phyloP scores from a whole-genome alignment of 768 basidiomycete genomes.

The Galerina marginata region DNA sequence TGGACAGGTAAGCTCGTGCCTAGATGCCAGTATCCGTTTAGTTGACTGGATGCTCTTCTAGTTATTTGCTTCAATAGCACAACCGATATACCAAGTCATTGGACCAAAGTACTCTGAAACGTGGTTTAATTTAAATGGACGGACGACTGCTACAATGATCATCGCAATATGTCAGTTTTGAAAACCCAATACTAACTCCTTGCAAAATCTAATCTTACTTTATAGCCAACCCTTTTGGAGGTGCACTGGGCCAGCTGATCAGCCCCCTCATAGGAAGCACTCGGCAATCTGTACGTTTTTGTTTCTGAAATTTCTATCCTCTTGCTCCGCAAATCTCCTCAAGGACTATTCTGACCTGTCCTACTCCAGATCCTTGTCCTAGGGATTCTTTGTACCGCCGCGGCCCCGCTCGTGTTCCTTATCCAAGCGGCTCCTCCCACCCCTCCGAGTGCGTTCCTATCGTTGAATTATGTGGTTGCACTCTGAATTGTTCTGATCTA shows the following conservation, averaged over 20 bases:
- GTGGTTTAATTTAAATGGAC: slow-evolving; percentile 80
- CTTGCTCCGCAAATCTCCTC: background rate
- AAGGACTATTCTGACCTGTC: background rate
- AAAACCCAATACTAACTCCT: background rate
- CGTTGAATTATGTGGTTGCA: background rate
- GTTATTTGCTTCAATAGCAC: slow-evolving; percentile 67
- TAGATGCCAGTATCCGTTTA: background rate
- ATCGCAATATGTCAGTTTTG: slow-evolving; percentile 50
- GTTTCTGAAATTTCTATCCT: background rate
- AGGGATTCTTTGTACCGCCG: slow-evolving; percentile 71
- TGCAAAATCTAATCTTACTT: slow-evolving; percentile 7
- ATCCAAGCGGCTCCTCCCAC: slow-evolving; percentile 68
- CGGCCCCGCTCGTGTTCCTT: slow-evolving; percentile 61
- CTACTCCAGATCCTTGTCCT: slow-evolving; percentile 64
- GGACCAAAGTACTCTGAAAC: slow-evolving; percentile 82
- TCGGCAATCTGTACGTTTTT: slow-evolving; percentile 59
- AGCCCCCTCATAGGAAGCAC: slow-evolving; percentile 64
- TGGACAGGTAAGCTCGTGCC: slow-evolving; percentile 58
- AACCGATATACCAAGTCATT: slow-evolving; percentile 77
- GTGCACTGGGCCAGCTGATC: slow-evolving; percentile 74
- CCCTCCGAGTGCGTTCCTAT: slow-evolving; percentile 68
- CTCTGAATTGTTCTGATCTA: background rate
- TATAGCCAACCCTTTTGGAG: slow-evolving; percentile 75
- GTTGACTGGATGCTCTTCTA: slow-evolving; percentile 27
- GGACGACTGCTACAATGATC: slow-evolving; percentile 78